Percentiles rank a stretch among this genome's conserved stretches.
Evolutionary conservation across 495 filamentous ascomycete genomes (phyloP).

Genomic region (Penicillium argentinense): DNA sequence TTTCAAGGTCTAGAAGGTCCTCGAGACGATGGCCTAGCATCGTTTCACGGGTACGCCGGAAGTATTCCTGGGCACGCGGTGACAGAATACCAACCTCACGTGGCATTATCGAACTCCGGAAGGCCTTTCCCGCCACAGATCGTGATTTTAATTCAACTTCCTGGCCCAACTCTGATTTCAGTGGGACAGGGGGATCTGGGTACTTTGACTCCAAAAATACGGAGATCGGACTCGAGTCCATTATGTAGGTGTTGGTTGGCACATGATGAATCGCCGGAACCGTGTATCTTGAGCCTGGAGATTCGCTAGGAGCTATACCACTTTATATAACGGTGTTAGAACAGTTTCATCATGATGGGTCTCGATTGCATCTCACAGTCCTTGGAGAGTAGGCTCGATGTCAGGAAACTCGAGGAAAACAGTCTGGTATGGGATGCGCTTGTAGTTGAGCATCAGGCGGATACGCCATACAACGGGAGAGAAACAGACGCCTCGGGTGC

Average conservation of each 20-base stretch:
- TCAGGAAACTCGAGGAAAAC: conserved; percentile 45
- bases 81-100: conserved; percentile 40
- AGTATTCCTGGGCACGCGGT: conserved; percentile 38
- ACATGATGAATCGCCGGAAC: conserved; percentile 44
- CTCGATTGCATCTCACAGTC: too few species aligned
- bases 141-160: conserved; percentile 34
- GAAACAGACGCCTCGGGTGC: conserved; percentile 38
- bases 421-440: conserved; percentile 36
- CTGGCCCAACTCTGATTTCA: conserved; percentile 34
- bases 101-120: conserved; percentile 29
- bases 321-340: conserved; percentile 12
- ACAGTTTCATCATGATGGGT: too few species aligned
- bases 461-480: conserved; percentile 45
- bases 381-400: conserved; percentile 43
- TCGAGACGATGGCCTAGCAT: conserved; percentile 32
- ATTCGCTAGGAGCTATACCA: conserved; percentile 23
- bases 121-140: conserved; percentile 20
- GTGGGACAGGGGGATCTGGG: conserved; percentile 29
- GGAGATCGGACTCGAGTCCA: conserved; percentile 38
- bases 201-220: conserved; percentile 43
- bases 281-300: conserved; percentile 34
- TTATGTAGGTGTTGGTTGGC: conserved; percentile 39
- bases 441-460: conserved; percentile 46
- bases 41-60: conserved; percentile 39
- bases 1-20: conserved; percentile 31